Conservation (phyloP, 2,329 filamentous ascomycete species). For the Arthrobotrys conoides region DNA sequence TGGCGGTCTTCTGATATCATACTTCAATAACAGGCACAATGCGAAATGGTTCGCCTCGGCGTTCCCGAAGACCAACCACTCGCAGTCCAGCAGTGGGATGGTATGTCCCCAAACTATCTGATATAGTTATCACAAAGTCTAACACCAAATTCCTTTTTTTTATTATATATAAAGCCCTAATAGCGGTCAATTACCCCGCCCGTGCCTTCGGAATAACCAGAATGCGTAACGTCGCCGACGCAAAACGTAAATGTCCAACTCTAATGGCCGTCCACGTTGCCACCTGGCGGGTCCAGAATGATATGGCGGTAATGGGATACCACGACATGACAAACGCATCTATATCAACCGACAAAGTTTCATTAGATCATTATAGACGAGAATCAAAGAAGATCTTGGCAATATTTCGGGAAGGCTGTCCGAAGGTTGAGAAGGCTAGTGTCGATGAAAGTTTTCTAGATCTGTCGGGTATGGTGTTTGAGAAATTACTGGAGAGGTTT, state of each 20-base stretch:
- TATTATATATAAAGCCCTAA: slow-evolving; percentile 70
- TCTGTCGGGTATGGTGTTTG: slow-evolving; percentile 85
- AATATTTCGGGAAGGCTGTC: slow-evolving; percentile 63
- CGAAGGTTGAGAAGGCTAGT: slow-evolving; percentile 80
- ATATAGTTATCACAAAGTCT: slow-evolving; percentile 8
- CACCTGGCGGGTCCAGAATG: slow-evolving; percentile 73
- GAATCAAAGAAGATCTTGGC: slow-evolving; percentile 86
- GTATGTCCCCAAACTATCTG: slow-evolving; percentile 66
- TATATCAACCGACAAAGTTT: slow-evolving; percentile 92
- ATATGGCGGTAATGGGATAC: slow-evolving; percentile 97
- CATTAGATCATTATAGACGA: slow-evolving; percentile 88
- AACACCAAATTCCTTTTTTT: not conserved
- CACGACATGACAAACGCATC: slow-evolving; percentile 75
- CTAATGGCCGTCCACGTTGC: slow-evolving; percentile 82
- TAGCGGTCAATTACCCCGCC: slow-evolving; percentile 96
- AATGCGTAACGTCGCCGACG: slow-evolving; percentile 84
- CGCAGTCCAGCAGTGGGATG: slow-evolving; percentile 88
- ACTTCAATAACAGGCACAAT: slow-evolving; percentile 76
- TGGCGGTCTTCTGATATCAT: not conserved
- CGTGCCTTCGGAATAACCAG: slow-evolving; percentile 83
- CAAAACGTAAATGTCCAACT: slow-evolving; percentile 86
- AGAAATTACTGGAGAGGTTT: slow-evolving; percentile 80
- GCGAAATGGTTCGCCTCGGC: slow-evolving; percentile 89
- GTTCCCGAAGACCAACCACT: slow-evolving; percentile 82
- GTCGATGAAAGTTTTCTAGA: slow-evolving; percentile 98